Conservation (phyloP, 495 filamentous ascomycete genomes). For the Parmelia sp. region DNA sequence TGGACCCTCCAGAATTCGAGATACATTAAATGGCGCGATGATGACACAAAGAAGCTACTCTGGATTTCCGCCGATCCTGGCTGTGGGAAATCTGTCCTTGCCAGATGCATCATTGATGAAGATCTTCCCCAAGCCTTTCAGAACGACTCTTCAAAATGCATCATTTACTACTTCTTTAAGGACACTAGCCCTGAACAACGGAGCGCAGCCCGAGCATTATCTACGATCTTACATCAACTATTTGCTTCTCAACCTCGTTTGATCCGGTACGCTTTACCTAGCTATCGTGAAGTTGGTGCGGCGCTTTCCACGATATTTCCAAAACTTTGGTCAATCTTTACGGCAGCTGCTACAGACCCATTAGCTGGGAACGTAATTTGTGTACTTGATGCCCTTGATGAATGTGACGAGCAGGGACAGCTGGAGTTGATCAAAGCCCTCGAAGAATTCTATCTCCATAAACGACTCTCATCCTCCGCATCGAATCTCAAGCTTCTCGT, state of each 20-base stretch:
- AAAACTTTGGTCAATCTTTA: slow-evolving; percentile 15
- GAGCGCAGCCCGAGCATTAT: slow-evolving; percentile 31
- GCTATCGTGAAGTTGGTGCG: slow-evolving; percentile 28
- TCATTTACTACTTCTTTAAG: slow-evolving; percentile 45
- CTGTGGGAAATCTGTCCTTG: slow-evolving; percentile 42
- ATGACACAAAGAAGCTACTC: slow-evolving; percentile 30
- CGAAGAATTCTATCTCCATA: slow-evolving; percentile 18
- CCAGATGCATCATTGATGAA: slow-evolving; percentile 31
- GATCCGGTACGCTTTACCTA: slow-evolving; percentile 27
- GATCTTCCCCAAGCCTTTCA: slow-evolving; percentile 6
- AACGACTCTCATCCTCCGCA: slow-evolving; percentile 6
- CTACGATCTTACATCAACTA: slow-evolving; percentile 39
- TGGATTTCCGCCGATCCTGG: slow-evolving; percentile 42
- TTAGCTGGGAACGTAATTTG: slow-evolving; percentile 37
- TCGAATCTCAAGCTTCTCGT: slow-evolving; percentile 33
- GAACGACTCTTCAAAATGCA: not conserved
- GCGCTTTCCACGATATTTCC: slow-evolving; percentile 15
- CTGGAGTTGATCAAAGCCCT: slow-evolving; percentile 4
- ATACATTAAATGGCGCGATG: slow-evolving; percentile 30
- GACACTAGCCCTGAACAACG: slow-evolving; percentile 35
- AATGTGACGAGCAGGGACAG: slow-evolving; percentile 29
- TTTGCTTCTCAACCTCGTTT: slow-evolving; percentile 30
- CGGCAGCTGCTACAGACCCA: slow-evolving; percentile 13
- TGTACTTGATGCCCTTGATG: slow-evolving; percentile 39
- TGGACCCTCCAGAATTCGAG: slow-evolving; percentile 30